Evolutionary conservation across 2,329 filamentous ascomycete genomes (phyloP), one percentile per base, ranked within the genome.

Genomic region (Microcyclosporella mali): DNA sequence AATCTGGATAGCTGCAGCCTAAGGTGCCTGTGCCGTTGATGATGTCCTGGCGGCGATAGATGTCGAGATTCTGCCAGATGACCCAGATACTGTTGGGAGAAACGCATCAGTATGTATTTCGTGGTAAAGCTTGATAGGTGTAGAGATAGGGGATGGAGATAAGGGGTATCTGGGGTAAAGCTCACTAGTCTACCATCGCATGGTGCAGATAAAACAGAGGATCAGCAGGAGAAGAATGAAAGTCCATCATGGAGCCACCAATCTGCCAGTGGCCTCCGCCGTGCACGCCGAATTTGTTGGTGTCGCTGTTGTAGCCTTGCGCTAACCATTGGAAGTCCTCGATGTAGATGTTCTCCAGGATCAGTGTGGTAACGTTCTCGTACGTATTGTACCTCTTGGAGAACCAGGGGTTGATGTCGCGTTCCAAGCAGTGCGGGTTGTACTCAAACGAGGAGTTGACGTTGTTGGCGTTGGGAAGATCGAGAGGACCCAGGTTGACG

Each of bases 171-270:
- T n/a, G 9, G 14, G 6, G 7, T 14, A 4, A 17, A n/a, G n/a
- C 40, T 50, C 40, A 46, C 47, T 43, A 43, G 46, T 53, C 51
- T 19, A 75, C 66, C 64, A 68, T 68, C 10, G 52, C 56, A 45
- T 75, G 72, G 49, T 75, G 72, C 25, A 72, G 59, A 56, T 65
- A 75, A 60, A 75, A 75, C 3, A 64, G 50, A 3, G 71, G 71
- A 37, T 75, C 71, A 6, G 60, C 65, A 1, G 72, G 70, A 8
- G 67, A 70, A 1, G 66, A 63, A 52, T 59, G 52, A 42, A 67
- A 70, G 56, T 75, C 71, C 33, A 65, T 63, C 14, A 66, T 69
- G 0, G 65, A 64, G 43, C 72, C 70, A 12, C 70, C 70, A 4
- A 66, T 69, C 12, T 66, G 64, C 56, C 68, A 71, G 53, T 75